phyloP scores from a whole-genome alignment of 2,329 filamentous ascomycete species.

The Ophiobolus disseminans region DNA sequence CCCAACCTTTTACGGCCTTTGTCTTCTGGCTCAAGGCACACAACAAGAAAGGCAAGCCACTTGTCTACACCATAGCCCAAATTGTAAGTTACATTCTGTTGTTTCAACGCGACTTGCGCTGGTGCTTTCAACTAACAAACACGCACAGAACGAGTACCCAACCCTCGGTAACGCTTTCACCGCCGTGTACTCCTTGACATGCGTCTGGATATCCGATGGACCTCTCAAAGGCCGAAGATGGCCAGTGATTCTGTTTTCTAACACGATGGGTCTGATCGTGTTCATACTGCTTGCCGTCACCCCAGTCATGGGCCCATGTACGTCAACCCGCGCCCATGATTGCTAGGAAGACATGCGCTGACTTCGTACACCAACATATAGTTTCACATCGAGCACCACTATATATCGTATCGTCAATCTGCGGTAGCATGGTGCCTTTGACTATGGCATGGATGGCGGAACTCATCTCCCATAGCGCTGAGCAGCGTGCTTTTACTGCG shows the following conservation, averaged over 20 bases:
- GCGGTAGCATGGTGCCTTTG: slow-evolving; percentile 19
- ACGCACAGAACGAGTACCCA: slow-evolving; percentile 22
- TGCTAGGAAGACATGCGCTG: too few species aligned
- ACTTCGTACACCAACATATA: too few species aligned
- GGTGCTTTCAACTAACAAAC: neutral
- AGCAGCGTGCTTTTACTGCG: slow-evolving; percentile 17
- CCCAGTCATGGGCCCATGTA: slow-evolving; percentile 22
- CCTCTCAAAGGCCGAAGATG: slow-evolving; percentile 24
- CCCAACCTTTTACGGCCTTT: slow-evolving; percentile 23
- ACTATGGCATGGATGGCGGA: slow-evolving; percentile 25
- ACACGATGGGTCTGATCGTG: slow-evolving; percentile 24
- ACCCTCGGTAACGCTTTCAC: slow-evolving; percentile 28
- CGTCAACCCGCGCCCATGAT: too few species aligned
- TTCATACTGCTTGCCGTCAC: slow-evolving; percentile 26
- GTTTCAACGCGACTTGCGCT: neutral
- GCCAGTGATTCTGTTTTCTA: slow-evolving; percentile 28
- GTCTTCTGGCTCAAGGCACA: slow-evolving; percentile 26
- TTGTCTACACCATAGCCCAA: slow-evolving; percentile 20
- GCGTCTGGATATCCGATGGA: slow-evolving; percentile 29
- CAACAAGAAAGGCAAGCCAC: slow-evolving; percentile 25
- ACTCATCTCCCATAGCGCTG: slow-evolving; percentile 14
- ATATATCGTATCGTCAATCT: slow-evolving; percentile 20
- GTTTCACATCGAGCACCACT: slow-evolving; percentile 22
- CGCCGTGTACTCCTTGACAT: slow-evolving; percentile 25
- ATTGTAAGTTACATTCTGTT: slow-evolving; percentile 20